These are phyloP conservation scores for Diutina rugosa DNA, from an alignment of 1,139 yeast genomes.

Conservation along the genomic window DNA sequence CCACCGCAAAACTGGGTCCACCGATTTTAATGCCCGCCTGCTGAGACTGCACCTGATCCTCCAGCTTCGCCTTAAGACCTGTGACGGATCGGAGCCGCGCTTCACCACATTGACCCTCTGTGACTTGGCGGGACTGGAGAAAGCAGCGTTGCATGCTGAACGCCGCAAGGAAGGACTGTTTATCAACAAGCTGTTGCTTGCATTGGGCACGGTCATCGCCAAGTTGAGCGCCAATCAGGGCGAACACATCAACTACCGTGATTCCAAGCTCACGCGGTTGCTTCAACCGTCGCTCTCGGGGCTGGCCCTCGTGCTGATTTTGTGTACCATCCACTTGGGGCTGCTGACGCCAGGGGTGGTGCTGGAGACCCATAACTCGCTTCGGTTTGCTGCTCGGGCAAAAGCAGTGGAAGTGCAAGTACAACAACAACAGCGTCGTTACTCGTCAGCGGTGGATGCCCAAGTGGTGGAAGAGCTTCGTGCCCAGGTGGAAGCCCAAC, in stretches of 20 bases:
- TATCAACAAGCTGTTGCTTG: conserved; percentile 80
- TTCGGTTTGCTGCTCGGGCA: conserved; percentile 88
- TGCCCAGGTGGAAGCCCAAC: conserved; percentile 31
- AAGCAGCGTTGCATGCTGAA: conserved; percentile 71
- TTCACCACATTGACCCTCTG: conserved; percentile 70
- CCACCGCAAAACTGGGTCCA: conserved; percentile 71
- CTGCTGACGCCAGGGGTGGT: conserved; percentile 14
- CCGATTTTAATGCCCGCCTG: conserved; percentile 76
- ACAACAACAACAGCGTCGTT: conserved; percentile 29
- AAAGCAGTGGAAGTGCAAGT: conserved; percentile 70
- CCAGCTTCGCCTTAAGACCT: conserved; percentile 44
- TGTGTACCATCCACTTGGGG: conserved; percentile 73
- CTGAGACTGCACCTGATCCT: conserved; percentile 90
- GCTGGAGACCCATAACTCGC: conserved; percentile 75
- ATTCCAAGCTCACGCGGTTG: conserved; percentile 77
- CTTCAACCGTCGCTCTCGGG: conserved; percentile 91
- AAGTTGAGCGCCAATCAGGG: conserved; percentile 37
- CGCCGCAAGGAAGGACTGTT: conserved; percentile 87
- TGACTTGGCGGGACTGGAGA: conserved; percentile 93
- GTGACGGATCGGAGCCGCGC: conserved; percentile 9
- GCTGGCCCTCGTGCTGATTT: conserved; percentile 68
- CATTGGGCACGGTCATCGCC: conserved; percentile 81
- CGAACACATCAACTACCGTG: conserved; percentile 80
- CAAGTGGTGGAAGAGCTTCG: conserved; percentile 35
- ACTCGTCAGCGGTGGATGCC: conserved; percentile 20